Evolutionary conservation across 2,329 filamentous ascomycete species (phyloP).

Genomic region (Lizonia empirigonia): DNA sequence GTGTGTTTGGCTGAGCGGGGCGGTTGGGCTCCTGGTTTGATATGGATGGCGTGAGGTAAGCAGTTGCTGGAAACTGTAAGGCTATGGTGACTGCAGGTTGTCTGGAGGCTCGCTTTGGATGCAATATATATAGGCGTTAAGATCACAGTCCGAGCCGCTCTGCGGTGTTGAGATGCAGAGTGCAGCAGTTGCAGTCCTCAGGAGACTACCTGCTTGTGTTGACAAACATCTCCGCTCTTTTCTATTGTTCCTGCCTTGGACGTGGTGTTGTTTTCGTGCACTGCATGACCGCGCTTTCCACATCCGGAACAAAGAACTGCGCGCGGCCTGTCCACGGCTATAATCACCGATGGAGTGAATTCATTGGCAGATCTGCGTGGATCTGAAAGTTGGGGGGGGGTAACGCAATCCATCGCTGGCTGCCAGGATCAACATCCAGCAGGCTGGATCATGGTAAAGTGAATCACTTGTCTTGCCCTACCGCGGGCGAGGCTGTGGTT

Average conservation of each 20-base stretch:
- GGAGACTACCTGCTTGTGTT: background rate
- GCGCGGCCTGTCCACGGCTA: background rate
- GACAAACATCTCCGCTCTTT: background rate
- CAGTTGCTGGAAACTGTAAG: background rate
- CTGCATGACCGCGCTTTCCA: conserved; percentile 15
- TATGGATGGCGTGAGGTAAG: background rate
- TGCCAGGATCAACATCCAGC: background rate
- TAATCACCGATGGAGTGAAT: too few species aligned
- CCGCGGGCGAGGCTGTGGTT: conserved; percentile 9
- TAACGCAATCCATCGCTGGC: too few species aligned
- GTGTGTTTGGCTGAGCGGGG: background rate
- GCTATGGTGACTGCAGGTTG: background rate
- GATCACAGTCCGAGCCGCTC: background rate
- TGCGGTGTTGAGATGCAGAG: background rate
- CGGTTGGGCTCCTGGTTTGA: background rate
- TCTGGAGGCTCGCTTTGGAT: background rate
- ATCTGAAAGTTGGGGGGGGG: too few species aligned
- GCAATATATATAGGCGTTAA: background rate
- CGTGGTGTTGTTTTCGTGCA: conserved; percentile 1
- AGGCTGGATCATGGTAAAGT: conserved; percentile 1
- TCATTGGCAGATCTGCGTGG: background rate
- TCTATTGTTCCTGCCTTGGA: background rate
- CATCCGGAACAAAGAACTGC: conserved; percentile 27
- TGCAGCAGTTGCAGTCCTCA: background rate
- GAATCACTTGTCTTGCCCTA: conserved; percentile 14